A percentile compares a stretch with the other conserved stretches of the same genome.
Conservation (phyloP, 768 basidiomycete species). For the Xerocomellus chrysenteron region DNA sequence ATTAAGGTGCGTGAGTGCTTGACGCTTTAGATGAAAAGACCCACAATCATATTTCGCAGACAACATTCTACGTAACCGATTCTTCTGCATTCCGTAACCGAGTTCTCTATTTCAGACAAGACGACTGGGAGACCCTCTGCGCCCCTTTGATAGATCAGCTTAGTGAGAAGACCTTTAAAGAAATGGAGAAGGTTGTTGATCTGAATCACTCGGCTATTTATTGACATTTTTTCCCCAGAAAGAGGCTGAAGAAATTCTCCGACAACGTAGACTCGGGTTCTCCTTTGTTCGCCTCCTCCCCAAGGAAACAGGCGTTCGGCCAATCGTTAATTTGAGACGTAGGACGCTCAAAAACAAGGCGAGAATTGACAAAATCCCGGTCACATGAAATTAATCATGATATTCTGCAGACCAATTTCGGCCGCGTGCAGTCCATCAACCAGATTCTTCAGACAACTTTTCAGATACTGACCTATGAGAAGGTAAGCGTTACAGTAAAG, state of each 20-base stretch:
- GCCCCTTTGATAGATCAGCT: slow-evolving; percentile 79
- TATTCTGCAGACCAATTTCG: slow-evolving; percentile 32
- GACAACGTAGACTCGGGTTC: slow-evolving; percentile 74
- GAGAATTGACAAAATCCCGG: slow-evolving; percentile 4
- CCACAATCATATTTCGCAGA: slow-evolving; percentile 43
- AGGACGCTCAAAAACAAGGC: slow-evolving; percentile 42
- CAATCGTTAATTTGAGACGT: slow-evolving; percentile 87
- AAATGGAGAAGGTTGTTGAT: slow-evolving; percentile 57
- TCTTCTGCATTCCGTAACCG: slow-evolving; percentile 81
- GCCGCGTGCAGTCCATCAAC: slow-evolving; percentile 71
- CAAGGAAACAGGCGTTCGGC: slow-evolving; percentile 92
- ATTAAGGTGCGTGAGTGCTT: slow-evolving; percentile 56
- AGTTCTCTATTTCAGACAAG: slow-evolving; percentile 89
- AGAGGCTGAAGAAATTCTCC: slow-evolving; percentile 63
- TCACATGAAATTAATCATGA: not conserved
- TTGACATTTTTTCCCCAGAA: slow-evolving; percentile 38
- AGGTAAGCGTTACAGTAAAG: slow-evolving; percentile 43
- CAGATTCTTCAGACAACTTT: slow-evolving; percentile 83
- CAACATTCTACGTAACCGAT: slow-evolving; percentile 92
- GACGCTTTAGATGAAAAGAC: not conserved
- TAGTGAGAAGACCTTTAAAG: slow-evolving; percentile 64
- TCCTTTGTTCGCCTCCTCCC: slow-evolving; percentile 88
- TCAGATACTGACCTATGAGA: slow-evolving; percentile 84
- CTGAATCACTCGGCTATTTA: not conserved
- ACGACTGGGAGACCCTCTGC: slow-evolving; percentile 88